These are phyloP conservation scores for Actinomucor elegans DNA, from an alignment of 371 early-diverging fungal species.

Conservation along the genomic window DNA sequence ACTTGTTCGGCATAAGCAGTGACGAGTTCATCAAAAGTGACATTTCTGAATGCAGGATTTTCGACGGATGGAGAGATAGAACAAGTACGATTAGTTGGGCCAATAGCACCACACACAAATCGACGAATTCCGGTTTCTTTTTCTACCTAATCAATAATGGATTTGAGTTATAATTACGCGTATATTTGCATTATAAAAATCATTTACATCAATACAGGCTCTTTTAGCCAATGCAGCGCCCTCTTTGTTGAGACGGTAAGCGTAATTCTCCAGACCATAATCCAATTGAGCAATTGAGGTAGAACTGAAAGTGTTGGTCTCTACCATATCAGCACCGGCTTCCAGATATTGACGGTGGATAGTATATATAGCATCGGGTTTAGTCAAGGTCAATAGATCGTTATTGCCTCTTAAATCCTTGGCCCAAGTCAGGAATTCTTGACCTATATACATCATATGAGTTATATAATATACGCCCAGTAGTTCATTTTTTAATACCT, in stretches of 20 bases:
- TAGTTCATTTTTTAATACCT: conserved; percentile 33
- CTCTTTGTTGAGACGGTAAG: conserved; percentile 89
- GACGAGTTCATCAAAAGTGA: conserved; percentile 92
- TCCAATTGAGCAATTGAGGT: conserved; percentile 91
- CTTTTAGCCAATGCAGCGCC: conserved; percentile 84
- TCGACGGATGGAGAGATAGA: conserved; percentile 97
- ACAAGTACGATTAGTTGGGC: conserved; percentile 92
- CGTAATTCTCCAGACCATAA: conserved; percentile 80
- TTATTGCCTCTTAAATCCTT: conserved; percentile 94
- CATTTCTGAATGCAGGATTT: conserved; percentile 90
- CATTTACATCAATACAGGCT: conserved; percentile 75
- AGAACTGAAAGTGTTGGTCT: conserved; percentile 92
- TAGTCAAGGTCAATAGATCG: conserved; percentile 88
- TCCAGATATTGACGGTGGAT: conserved; percentile 89
- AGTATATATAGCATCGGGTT: conserved; percentile 81
- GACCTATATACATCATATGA: conserved; percentile 35
- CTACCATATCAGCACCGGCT: conserved; percentile 92
- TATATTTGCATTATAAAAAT: too few species aligned
- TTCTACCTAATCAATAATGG: conserved; percentile 32
- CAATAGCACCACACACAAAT: conserved; percentile 88
- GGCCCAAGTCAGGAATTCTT: conserved; percentile 76
- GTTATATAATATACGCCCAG: not conserved
- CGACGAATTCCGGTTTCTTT: conserved; percentile 71
- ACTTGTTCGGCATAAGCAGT: conserved; percentile 86
- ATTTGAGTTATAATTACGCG: too few species aligned